Conservation (phyloP, 78 protist species). For the Reticulomyxa filosa region DNA sequence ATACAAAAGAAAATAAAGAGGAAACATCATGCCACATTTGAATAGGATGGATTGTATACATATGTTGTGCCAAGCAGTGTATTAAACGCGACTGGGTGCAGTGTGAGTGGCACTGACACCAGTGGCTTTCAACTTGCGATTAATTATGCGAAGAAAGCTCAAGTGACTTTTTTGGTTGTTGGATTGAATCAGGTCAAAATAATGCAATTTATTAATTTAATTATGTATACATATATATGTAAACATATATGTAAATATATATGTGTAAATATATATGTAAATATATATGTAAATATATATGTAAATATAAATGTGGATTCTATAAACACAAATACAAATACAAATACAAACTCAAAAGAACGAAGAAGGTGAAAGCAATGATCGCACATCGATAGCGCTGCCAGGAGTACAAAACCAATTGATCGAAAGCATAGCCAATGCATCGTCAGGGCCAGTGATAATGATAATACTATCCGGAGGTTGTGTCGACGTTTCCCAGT, state of each 20-base stretch:
- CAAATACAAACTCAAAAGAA: too few species aligned
- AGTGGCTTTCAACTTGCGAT: background rate
- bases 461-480: slow-evolving; percentile 29
- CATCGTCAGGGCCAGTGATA: background rate
- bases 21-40: too few species aligned
- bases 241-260: too few species aligned
- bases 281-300: too few species aligned
- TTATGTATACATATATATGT: too few species aligned
- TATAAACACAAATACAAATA: too few species aligned
- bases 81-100: background rate
- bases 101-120: background rate
- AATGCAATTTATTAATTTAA: too few species aligned
- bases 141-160: background rate
- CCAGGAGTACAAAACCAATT: slow-evolving; percentile 9
- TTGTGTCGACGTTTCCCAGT: background rate
- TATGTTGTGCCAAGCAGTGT: too few species aligned
- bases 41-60: too few species aligned
- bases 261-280: too few species aligned
- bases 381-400: background rate
- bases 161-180: background rate
- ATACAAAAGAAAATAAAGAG: too few species aligned
- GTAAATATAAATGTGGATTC: too few species aligned
- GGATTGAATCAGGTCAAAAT: background rate
- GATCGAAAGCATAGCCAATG: background rate
- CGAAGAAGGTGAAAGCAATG: background rate